These are phyloP conservation scores for Licmophora abbreviata DNA, from an alignment of 108 stramenopile species.

Conservation along the genomic window DNA sequence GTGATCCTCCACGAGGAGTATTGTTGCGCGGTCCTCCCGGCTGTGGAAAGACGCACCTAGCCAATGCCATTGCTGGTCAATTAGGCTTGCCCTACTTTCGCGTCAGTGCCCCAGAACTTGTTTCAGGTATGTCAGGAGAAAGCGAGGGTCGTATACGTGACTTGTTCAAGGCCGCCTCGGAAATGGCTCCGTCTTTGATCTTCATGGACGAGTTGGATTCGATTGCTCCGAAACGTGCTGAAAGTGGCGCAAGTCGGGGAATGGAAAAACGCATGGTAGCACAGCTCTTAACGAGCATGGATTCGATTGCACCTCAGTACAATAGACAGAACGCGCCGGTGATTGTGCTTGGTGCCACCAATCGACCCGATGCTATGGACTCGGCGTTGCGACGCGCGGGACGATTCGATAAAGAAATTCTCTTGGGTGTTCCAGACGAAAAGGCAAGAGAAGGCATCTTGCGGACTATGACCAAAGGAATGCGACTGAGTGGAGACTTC, in stretches of 20 bases:
- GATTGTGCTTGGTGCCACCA: slow-evolving; percentile 95
- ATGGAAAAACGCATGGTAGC: slow-evolving; percentile 99
- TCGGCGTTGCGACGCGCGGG: slow-evolving; percentile 92
- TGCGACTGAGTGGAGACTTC: slow-evolving; percentile 82
- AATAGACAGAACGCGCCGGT: slow-evolving; percentile 65
- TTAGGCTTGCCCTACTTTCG: slow-evolving; percentile 64
- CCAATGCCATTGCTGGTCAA: slow-evolving; percentile 83
- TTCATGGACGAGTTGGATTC: slow-evolving; percentile 99
- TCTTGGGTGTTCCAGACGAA: slow-evolving; percentile 94
- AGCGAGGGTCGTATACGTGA: slow-evolving; percentile 86
- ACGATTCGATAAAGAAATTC: slow-evolving; percentile 96
- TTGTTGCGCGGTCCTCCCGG: slow-evolving; percentile 97
- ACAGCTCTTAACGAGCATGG: slow-evolving; percentile 93
- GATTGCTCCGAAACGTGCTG: slow-evolving; percentile 89
- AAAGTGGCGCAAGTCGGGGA: slow-evolving; percentile 61
- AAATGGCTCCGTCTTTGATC: slow-evolving; percentile 88
- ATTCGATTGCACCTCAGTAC: slow-evolving; percentile 63
- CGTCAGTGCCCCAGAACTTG: slow-evolving; percentile 94
- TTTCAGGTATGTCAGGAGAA: slow-evolving; percentile 93
- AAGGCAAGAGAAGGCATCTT: slow-evolving; percentile 83
- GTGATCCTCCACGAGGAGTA: slow-evolving; percentile 97
- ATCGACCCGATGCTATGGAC: slow-evolving; percentile 94
- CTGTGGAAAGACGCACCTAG: slow-evolving; percentile 94
- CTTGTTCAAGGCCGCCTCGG: slow-evolving; percentile 87
- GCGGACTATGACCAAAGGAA: slow-evolving; percentile 67